A percentile compares a stretch with the other conserved stretches of the same genome.
These are phyloP conservation scores for Camellia lanceoleosa DNA, from an alignment of 148 eudicot genomes.

Conservation along the genomic window DNA sequence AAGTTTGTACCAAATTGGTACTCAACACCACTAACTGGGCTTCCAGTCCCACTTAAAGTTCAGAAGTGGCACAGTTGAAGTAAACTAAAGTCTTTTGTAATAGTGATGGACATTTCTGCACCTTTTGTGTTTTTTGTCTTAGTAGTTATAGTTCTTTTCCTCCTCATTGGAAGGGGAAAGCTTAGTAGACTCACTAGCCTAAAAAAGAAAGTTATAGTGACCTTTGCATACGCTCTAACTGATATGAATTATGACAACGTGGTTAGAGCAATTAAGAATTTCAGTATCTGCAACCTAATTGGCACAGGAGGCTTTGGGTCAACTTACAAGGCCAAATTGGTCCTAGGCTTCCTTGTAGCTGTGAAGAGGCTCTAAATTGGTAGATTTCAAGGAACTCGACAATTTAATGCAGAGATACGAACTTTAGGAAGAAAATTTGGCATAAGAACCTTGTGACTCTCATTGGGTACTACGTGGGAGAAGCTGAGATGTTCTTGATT, in stretches of 20 bases:
- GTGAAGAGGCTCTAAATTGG: conserved; percentile 59
- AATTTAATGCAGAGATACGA: conserved; percentile 64
- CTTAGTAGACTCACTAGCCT: conserved; percentile 35
- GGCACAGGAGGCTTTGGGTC: conserved; percentile 15
- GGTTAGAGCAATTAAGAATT: conserved; percentile 52
- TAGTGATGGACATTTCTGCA: conserved; percentile 40
- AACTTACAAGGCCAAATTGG: no score
- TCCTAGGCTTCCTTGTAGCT: conserved; percentile 37
- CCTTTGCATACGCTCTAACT: conserved; percentile 44
- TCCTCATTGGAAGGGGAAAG: conserved; percentile 37
- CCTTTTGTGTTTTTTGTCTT: conserved; percentile 42
- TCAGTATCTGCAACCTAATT: conserved; percentile 50
- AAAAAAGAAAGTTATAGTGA: conserved; percentile 42
- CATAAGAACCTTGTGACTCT: conserved; percentile 63
- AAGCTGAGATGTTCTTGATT: conserved; percentile 61
- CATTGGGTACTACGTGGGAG: conserved; percentile 60
- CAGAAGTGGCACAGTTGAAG: conserved; percentile 28
- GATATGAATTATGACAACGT: conserved; percentile 52
- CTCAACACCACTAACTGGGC: conserved; percentile 39
- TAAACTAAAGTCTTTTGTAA: conserved; percentile 41
- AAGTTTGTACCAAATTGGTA: conserved; percentile 42
- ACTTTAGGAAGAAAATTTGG: conserved; percentile 52
- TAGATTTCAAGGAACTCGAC: conserved; percentile 56
- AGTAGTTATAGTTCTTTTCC: conserved; percentile 30
- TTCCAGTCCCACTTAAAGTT: conserved; percentile 44